phyloP scores from a whole-genome alignment of 176 grass and related monocot species.

The Ensete glaucum region DNA sequence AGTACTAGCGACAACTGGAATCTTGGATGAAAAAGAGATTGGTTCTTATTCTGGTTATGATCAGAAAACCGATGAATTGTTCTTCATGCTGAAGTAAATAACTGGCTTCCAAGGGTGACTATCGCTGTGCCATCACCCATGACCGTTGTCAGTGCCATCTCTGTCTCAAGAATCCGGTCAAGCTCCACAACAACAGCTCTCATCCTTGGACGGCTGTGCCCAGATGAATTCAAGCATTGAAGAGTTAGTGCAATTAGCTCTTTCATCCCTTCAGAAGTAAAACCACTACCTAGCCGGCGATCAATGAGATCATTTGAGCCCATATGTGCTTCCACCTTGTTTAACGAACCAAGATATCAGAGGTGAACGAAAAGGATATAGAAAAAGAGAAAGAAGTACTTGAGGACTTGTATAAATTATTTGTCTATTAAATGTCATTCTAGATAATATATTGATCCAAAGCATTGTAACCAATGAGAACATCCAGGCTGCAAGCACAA shows the following conservation, averaged over 20 bases:
- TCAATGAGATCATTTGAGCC: conserved; percentile 42
- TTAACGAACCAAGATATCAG: background rate
- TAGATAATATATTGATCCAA: background rate
- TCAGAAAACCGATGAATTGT: background rate
- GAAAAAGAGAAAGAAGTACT: background rate
- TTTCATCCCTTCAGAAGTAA: conserved; percentile 80
- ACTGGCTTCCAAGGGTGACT: conserved; percentile 85
- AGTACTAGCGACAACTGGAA: background rate
- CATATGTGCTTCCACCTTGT: conserved; percentile 50
- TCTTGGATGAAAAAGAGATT: background rate
- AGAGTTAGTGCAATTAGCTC: conserved; percentile 46
- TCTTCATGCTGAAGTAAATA: conserved; percentile 64
- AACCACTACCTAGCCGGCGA: conserved; percentile 53
- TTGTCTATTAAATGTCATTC: background rate
- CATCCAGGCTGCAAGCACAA: too few species aligned
- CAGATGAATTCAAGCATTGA: conserved; percentile 54
- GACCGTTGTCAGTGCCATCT: conserved; percentile 85
- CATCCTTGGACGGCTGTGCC: conserved; percentile 60
- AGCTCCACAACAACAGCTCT: conserved; percentile 49
- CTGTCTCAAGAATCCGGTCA: conserved; percentile 75
- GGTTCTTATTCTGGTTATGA: background rate
- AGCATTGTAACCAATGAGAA: background rate
- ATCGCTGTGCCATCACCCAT: conserved; percentile 94
- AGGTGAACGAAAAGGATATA: background rate
- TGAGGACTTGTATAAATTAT: background rate